phyloP scores from a whole-genome alignment of 2,329 filamentous ascomycete species.

The Ploettnerulaceae sp. region DNA sequence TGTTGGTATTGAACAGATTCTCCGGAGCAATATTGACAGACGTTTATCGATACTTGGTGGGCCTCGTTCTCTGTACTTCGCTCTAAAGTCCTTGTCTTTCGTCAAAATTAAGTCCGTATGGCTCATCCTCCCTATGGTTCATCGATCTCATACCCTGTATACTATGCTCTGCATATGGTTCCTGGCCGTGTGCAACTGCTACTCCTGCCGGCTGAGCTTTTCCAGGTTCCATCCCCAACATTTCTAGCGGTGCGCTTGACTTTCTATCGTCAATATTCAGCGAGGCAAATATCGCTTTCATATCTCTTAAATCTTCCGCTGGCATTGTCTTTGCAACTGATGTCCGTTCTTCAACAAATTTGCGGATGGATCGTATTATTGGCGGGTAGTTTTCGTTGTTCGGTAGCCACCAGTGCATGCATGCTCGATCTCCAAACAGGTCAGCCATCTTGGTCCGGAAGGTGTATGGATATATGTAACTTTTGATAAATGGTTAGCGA shows the following conservation, averaged over 20 bases:
- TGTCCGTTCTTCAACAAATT: constrained; percentile 75
- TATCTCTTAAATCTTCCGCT: constrained; percentile 64
- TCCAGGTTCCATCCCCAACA: background rate
- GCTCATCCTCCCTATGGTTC: constrained; percentile 10
- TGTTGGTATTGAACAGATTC: too few relatives aligned
- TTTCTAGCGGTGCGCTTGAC: constrained; percentile 8
- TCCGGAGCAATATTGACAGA: too few relatives aligned
- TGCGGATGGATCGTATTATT: constrained; percentile 70
- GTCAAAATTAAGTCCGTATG: constrained; percentile 18
- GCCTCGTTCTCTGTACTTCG: background rate
- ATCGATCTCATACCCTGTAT: too few relatives aligned
- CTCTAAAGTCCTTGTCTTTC: constrained; percentile 16
- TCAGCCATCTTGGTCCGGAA: constrained; percentile 72
- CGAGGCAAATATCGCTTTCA: constrained; percentile 67
- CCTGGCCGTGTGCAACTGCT: constrained; percentile 14
- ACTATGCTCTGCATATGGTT: constrained; percentile 10
- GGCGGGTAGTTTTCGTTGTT: constrained; percentile 70
- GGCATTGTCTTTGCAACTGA: constrained; percentile 52
- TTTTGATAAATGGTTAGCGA: constrained; percentile 36
- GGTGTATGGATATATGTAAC: constrained; percentile 75
- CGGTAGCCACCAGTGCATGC: constrained; percentile 85
- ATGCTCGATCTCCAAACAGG: constrained; percentile 65
- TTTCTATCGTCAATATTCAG: constrained; percentile 47
- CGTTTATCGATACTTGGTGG: background rate
- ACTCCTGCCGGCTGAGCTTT: constrained; percentile 9